Evolutionary conservation across 345 rosid genomes (phyloP).

Genomic region (Erodium maritimum): DNA sequence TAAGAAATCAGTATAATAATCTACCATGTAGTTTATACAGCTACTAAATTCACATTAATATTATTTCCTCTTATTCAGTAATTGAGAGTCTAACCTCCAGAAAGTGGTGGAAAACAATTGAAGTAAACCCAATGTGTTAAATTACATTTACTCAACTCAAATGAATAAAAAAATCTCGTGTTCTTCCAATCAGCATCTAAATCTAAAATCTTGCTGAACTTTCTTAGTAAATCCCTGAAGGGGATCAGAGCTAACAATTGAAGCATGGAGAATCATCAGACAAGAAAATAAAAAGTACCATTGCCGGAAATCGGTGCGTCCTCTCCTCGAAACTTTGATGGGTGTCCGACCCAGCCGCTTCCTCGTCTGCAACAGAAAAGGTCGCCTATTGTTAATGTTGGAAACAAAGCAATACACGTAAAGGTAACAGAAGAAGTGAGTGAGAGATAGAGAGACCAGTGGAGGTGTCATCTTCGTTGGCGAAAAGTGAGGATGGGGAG

Average conservation of each 20-base stretch:
- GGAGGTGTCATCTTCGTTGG: constrained; percentile 40
- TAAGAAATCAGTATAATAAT: not conserved
- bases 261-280: not conserved
- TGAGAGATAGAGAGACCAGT: constrained; percentile 15
- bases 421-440: constrained; percentile 6
- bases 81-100: not conserved
- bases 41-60: too few species aligned
- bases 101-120: not conserved
- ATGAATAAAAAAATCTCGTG: too few species aligned
- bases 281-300: constrained; percentile 21
- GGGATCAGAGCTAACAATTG: not conserved
- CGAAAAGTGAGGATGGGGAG: constrained; percentile 85
- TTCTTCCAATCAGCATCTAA: too few species aligned
- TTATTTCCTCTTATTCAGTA: not conserved
- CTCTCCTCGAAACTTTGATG: constrained; percentile 64
- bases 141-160: too few species aligned
- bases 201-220: too few species aligned
- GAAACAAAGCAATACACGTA: not conserved
- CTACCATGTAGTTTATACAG: too few species aligned
- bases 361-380: constrained; percentile 16
- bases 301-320: constrained; percentile 70
- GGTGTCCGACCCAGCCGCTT: constrained; percentile 31
- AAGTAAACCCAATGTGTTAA: not conserved
- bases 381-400: not conserved
- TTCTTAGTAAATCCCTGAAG: too few species aligned